phyloP scores from a whole-genome alignment of 2,329 filamentous ascomycete species.

The Epichloe baconii region DNA sequence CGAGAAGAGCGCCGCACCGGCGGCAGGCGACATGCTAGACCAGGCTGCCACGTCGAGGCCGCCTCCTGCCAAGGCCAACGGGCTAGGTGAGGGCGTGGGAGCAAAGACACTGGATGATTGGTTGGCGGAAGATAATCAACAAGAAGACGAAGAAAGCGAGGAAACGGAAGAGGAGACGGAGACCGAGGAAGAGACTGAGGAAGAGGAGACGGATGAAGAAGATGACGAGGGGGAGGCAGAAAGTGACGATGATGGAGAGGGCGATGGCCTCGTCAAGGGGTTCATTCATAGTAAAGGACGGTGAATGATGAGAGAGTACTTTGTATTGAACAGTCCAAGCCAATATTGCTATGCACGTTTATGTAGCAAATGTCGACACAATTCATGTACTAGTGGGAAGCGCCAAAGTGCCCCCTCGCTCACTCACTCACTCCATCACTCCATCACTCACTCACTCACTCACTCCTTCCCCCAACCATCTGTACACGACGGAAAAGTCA shows the following conservation, averaged over 20 bases:
- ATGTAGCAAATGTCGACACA: too few species aligned
- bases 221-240: slow-evolving; percentile 26
- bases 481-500: slow-evolving; percentile 74
- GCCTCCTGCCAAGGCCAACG: slow-evolving; percentile 35
- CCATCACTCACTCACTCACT: not conserved
- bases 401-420: not conserved
- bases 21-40: slow-evolving; percentile 53
- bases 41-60: slow-evolving; percentile 29
- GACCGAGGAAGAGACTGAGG: slow-evolving; percentile 36
- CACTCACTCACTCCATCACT: not conserved
- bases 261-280: slow-evolving; percentile 29
- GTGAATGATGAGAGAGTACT: not conserved
- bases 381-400: too few species aligned
- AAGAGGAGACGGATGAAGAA: slow-evolving; percentile 39
- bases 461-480: slow-evolving; percentile 48
- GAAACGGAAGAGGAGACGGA: slow-evolving; percentile 39
- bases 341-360: too few species aligned
- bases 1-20: slow-evolving; percentile 26
- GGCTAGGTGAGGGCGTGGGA: slow-evolving; percentile 35
- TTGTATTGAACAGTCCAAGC: too few species aligned
- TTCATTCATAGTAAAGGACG: not conserved
- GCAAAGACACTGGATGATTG: slow-evolving; percentile 86
- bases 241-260: slow-evolving; percentile 32
- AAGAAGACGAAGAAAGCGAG: slow-evolving; percentile 38
- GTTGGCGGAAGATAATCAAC: slow-evolving; percentile 61